These are phyloP conservation scores for Solanum hybrid DNA, from an alignment of 305 asterid species.

Conservation along the genomic window DNA sequence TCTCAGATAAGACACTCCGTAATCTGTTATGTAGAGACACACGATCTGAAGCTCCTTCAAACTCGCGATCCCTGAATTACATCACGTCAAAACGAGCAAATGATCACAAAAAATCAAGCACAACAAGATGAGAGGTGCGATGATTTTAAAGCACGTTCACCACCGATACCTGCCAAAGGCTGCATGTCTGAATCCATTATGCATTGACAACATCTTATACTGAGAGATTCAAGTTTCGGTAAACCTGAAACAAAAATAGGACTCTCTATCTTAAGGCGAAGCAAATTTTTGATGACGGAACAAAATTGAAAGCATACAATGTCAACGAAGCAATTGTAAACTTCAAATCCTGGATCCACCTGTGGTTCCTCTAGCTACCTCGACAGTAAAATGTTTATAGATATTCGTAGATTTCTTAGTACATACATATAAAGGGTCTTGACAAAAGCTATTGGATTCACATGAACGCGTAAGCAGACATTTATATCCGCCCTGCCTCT, in stretches of 20 bases:
- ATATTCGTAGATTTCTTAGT: neutral
- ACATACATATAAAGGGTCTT: neutral
- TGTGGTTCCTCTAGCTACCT: neutral
- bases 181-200: conserved; percentile 72
- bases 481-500: accelerated
- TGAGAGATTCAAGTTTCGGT: conserved; percentile 67
- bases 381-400: neutral
- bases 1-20: neutral
- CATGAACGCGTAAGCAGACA: neutral
- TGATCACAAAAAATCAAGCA: neutral
- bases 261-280: neutral
- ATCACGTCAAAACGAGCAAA: neutral
- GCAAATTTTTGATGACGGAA: neutral
- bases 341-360: neutral
- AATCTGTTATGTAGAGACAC: conserved; percentile 1
- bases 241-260: conserved; percentile 33
- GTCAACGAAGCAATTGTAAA: neutral
- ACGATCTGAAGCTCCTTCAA: neutral
- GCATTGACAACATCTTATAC: conserved; percentile 78
- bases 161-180: conserved; percentile 51
- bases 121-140: neutral
- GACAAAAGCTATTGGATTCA: neutral
- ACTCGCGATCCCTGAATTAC: neutral
- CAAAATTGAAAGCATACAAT: neutral
- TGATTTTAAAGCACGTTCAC: neutral